These are phyloP conservation scores for Mortierella claussenii DNA, from an alignment of 192 early-diverging fungal species.

Conservation along the genomic window DNA sequence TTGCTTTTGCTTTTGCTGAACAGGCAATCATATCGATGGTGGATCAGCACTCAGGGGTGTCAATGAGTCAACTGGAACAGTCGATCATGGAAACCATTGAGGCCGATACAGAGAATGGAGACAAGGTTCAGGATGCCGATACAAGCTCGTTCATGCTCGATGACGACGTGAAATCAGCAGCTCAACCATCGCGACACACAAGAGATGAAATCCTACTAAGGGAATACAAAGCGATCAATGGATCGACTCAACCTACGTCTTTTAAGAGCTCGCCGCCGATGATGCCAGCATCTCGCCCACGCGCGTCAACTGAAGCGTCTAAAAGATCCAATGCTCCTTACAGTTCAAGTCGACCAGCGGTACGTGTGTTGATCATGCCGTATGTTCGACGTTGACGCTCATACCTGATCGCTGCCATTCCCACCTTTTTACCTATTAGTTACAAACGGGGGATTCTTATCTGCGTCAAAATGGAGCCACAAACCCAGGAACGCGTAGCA, in stretches of 20 bases:
- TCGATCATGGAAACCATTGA: conserved; percentile 46
- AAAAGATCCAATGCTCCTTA: conserved; percentile 2
- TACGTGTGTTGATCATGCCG: too few species aligned
- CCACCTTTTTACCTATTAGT: not conserved
- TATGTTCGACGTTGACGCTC: too few species aligned
- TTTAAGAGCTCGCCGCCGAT: conserved; percentile 4
- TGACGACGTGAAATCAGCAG: conserved; percentile 10
- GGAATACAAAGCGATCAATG: not conserved
- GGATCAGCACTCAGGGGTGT: conserved; percentile 47
- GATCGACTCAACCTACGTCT: not conserved
- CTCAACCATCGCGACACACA: not conserved
- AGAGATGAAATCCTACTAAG: conserved; percentile 3
- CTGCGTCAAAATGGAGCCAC: not conserved
- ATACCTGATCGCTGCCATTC: not conserved
- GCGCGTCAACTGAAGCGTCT: conserved; percentile 28
- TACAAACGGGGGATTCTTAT: not conserved
- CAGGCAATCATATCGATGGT: conserved; percentile 51
- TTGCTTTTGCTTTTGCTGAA: too few species aligned
- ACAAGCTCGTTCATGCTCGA: conserved; percentile 50
- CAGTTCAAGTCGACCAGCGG: too few species aligned
- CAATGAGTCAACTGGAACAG: conserved; percentile 28
- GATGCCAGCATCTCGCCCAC: conserved; percentile 11
- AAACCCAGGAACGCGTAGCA: not conserved
- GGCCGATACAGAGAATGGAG: conserved; percentile 36
- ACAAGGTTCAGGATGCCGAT: conserved; percentile 14